Conservation (phyloP, 345 rosid genomes). For the Abelmoschus esculentus region DNA sequence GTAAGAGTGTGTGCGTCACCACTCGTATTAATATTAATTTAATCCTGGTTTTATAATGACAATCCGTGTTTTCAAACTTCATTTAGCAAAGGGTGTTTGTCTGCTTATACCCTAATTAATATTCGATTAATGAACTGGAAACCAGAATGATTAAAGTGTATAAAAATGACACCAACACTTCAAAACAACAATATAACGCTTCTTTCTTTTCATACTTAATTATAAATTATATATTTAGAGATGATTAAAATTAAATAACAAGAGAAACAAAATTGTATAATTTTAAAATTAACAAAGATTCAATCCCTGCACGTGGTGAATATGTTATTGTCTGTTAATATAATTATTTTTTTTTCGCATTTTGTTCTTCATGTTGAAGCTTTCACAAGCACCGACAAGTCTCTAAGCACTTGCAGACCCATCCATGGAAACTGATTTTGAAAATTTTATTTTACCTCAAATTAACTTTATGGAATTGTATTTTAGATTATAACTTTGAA, state of each 20-base stretch:
- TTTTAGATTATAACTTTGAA: too few relatives aligned
- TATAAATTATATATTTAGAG: neutral
- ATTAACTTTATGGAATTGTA: too few relatives aligned
- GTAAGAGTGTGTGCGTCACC: neutral
- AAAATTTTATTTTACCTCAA: too few relatives aligned
- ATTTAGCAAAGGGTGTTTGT: neutral
- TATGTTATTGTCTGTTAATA: too few relatives aligned
- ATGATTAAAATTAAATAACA: too few relatives aligned
- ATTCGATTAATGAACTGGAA: neutral
- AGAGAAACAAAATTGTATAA: too few relatives aligned
- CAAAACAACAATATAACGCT: neutral
- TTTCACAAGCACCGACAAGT: slow-evolving; percentile 7
- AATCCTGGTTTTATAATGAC: neutral
- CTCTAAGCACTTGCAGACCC: neutral
- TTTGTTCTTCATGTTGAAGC: slow-evolving; percentile 1
- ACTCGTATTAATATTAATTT: neutral
- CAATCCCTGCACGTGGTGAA: too few relatives aligned
- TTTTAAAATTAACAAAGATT: too few relatives aligned
- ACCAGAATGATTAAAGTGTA: neutral
- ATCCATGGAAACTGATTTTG: too few relatives aligned
- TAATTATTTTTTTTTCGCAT: too few relatives aligned
- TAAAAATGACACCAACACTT: too few relatives aligned
- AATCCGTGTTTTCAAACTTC: neutral
- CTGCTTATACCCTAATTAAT: neutral
- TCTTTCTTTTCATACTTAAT: neutral